These are phyloP conservation scores for Eutypella sp. DNA, from an alignment of 2,329 filamentous ascomycete genomes.

Conservation along the genomic window DNA sequence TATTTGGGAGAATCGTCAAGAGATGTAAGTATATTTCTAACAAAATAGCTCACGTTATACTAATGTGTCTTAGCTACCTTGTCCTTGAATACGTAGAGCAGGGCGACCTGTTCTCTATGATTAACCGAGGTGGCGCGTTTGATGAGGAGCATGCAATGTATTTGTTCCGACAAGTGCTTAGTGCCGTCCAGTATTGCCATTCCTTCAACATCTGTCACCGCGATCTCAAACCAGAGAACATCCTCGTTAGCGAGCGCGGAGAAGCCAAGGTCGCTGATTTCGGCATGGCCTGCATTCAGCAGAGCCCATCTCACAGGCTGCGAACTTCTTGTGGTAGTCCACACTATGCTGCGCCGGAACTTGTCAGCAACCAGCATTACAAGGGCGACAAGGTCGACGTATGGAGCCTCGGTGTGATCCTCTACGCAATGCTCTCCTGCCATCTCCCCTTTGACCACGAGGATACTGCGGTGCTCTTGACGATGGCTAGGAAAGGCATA, in stretches of 20 bases:
- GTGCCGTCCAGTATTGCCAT: slow-evolving; percentile 88
- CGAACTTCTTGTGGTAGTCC: slow-evolving; percentile 92
- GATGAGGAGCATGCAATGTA: slow-evolving; percentile 74
- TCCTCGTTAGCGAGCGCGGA: slow-evolving; percentile 70
- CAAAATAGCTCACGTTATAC: not conserved
- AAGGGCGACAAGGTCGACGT: slow-evolving; percentile 83
- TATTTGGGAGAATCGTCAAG: slow-evolving; percentile 94
- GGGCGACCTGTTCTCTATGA: slow-evolving; percentile 80
- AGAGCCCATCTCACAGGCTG: slow-evolving; percentile 72
- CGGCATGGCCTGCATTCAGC: slow-evolving; percentile 89
- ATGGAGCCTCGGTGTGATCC: slow-evolving; percentile 88
- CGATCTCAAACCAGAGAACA: slow-evolving; percentile 96
- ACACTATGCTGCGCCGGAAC: slow-evolving; percentile 92
- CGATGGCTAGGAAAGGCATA: slow-evolving; percentile 52
- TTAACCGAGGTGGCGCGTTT: slow-evolving; percentile 68
- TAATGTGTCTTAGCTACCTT: slow-evolving; percentile 61
- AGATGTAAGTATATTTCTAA: slow-evolving; percentile 62
- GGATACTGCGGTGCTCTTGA: slow-evolving; percentile 58
- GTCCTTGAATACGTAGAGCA: slow-evolving; percentile 86
- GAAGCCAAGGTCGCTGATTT: slow-evolving; percentile 95
- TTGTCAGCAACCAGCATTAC: slow-evolving; percentile 65
- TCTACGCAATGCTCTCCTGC: slow-evolving; percentile 83
- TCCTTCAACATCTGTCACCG: slow-evolving; percentile 93
- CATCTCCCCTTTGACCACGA: slow-evolving; percentile 73
- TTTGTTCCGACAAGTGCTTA: slow-evolving; percentile 90